Evolutionary conservation across 495 filamentous ascomycete species (phyloP).

Genomic region (Hypomontagnella submonticulosa): DNA sequence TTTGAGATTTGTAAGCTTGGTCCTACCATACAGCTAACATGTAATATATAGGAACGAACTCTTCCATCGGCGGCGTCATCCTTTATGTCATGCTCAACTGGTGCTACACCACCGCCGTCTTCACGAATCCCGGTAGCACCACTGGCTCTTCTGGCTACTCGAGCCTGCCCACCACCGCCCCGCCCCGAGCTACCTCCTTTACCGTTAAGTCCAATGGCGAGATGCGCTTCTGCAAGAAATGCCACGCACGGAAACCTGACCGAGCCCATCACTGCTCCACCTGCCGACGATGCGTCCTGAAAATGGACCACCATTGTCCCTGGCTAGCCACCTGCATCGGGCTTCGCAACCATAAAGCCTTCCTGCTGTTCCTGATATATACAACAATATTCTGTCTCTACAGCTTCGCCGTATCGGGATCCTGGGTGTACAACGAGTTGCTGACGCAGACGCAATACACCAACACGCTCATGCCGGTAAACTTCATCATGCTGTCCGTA

Average conservation of each 20-base stretch:
- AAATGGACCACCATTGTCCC: constrained; percentile 99
- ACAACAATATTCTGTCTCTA: constrained; percentile 87
- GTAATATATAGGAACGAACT: constrained; percentile 51
- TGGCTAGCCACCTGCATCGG: constrained; percentile 98
- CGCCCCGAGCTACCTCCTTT: constrained; percentile 71
- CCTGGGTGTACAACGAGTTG: constrained; percentile 86
- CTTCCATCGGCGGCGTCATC: constrained; percentile 68
- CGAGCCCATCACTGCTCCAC: constrained; percentile 96
- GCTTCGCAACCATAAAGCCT: constrained; percentile 92
- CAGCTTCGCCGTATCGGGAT: constrained; percentile 74
- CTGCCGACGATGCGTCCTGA: constrained; percentile 91
- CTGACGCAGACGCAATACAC: constrained; percentile 67
- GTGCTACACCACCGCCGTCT: constrained; percentile 91
- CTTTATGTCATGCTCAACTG: constrained; percentile 85
- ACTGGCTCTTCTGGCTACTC: constrained; percentile 63
- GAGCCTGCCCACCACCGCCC: constrained; percentile 60
- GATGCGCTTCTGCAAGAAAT: constrained; percentile 95
- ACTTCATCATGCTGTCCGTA: constrained; percentile 87
- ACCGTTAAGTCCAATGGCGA: constrained; percentile 92
- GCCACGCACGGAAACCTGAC: constrained; percentile 91
- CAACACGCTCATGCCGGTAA: constrained; percentile 84
- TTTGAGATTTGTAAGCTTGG: neutral
- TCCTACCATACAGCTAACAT: neutral
- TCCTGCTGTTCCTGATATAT: constrained; percentile 93
- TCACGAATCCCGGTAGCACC: constrained; percentile 83